A percentile compares a stretch with the other conserved stretches of the same genome.
Conservation (phyloP, 768 basidiomycete species). For the Tricholoma furcatifolium region DNA sequence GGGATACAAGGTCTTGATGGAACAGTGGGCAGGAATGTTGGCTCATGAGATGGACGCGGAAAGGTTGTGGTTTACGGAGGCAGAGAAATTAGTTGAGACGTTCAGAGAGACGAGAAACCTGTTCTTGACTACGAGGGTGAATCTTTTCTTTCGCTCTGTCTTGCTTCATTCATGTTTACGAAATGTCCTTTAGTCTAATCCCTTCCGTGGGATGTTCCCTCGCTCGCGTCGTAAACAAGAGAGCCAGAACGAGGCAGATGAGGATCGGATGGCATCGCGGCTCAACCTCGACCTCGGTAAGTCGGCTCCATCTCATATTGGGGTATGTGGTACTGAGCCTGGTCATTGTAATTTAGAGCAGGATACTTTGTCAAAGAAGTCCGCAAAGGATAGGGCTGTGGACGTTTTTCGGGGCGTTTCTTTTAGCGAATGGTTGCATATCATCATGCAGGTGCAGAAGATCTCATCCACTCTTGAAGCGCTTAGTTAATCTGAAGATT, state of each 20-base stretch:
- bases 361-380: slow-evolving; percentile 53
- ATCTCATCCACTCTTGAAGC: not conserved
- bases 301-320: slow-evolving; percentile 13
- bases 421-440: slow-evolving; percentile 81
- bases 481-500: not conserved
- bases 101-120: slow-evolving; percentile 85
- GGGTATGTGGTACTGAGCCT: not conserved
- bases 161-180: not conserved
- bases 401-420: slow-evolving; percentile 77
- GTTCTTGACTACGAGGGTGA: slow-evolving; percentile 76
- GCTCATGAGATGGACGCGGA: slow-evolving; percentile 45
- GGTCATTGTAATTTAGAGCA: slow-evolving; percentile 44
- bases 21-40: slow-evolving; percentile 60
- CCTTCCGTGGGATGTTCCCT: slow-evolving; percentile 73
- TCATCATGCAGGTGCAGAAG: slow-evolving; percentile 77
- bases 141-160: slow-evolving; percentile 20
- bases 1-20: slow-evolving; percentile 58
- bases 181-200: slow-evolving; percentile 36
- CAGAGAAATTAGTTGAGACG: slow-evolving; percentile 83
- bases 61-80: slow-evolving; percentile 78
- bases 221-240: slow-evolving; percentile 36
- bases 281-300: slow-evolving; percentile 72
- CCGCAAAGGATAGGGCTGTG: slow-evolving; percentile 43
- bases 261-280: slow-evolving; percentile 74
- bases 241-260: slow-evolving; percentile 51